These are phyloP conservation scores for Cryphonectria carpinicola DNA, from an alignment of 2,329 filamentous ascomycete species.

Conservation along the genomic window DNA sequence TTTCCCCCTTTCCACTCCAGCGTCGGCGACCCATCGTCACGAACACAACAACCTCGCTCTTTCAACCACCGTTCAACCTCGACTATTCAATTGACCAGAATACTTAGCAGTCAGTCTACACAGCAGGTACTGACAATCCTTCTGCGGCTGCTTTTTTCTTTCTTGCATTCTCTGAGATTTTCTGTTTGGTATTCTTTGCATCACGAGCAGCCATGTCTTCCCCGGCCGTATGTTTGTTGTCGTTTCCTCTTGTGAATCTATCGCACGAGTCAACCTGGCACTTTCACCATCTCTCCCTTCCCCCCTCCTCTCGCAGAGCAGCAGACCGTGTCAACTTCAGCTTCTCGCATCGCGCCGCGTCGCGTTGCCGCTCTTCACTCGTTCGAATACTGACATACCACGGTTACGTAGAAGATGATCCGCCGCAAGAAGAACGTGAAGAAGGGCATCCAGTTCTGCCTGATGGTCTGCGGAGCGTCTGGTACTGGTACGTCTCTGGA, in stretches of 20 bases:
- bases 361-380: constrained; percentile 20
- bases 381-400: constrained; percentile 36
- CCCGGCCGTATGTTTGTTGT: constrained; percentile 31
- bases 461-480: constrained; percentile 99
- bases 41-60: constrained; percentile 9
- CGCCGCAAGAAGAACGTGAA: constrained; percentile 99
- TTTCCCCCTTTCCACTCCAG: constrained; percentile 29
- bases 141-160: constrained; percentile 1
- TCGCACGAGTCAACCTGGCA: constrained; percentile 17
- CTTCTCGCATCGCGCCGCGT: constrained; percentile 19
- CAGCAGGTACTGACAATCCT: constrained; percentile 5
- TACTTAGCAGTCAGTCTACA: constrained; percentile 16
- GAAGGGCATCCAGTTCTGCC: constrained; percentile 99
- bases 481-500: constrained; percentile 77
- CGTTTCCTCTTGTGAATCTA: constrained; percentile 22
- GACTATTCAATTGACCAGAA: constrained; percentile 14
- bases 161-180: constrained; percentile 7
- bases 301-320: neutral
- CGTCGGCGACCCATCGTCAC: constrained; percentile 21
- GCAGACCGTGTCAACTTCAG: neutral
- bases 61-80: constrained; percentile 8
- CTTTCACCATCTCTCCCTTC: neutral
- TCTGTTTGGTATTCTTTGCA: constrained; percentile 8
- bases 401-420: constrained; percentile 76
- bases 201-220: constrained; percentile 33